Base-by-base conservation (phyloP, 257 asterid species). In the Asclepias syriaca region DNA sequence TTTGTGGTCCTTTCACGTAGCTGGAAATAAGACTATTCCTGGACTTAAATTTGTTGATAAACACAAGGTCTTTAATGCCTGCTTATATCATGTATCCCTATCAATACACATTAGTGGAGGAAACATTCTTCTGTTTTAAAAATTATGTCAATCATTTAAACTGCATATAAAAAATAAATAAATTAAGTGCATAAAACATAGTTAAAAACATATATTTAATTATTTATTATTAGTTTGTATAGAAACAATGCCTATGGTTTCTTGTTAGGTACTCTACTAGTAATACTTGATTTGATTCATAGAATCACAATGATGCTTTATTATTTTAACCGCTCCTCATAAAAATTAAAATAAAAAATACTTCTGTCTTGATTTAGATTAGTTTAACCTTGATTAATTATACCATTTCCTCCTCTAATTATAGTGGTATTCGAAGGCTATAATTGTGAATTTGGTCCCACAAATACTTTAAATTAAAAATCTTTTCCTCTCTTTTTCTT, bases 401-500 rank as follows among this genome's bases (percentile, higher is more conserved):
- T 8, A 24, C 39, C 39, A 34, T 63, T 63, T 34, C 64, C 21
- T 32, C 75, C 56, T 70, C 61, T 81, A 74, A 80, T 79, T 66
- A 75, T 79, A 56, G 78, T 16, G 78, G 16, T 73, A 73, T 74
- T 61, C 74, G 74, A 72, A 78, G 74, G 84, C 53, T 69, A 72
- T 75, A 9, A 54, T 65, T 75, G 75, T 83, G 73, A 79, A 29
- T 74, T 81, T 74, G 79, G 78, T 73, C 89, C 85, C 56, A 76
- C 54, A 51, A 29, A 32, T 78, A 73, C 84, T 86, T 84, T 81
- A 81, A 81, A 74, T 80, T 74, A 80, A 72, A 57, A 73, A 75
- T 46, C 57, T 74, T 68, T 53, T 70, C 85, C 84, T 79, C 75
- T 66, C 1, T 75, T 68, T 82, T 74, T n/a, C 48, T 69, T 83